Base-by-base conservation (phyloP, 2,329 filamentous ascomycete species). In the Knufia petricola region DNA sequence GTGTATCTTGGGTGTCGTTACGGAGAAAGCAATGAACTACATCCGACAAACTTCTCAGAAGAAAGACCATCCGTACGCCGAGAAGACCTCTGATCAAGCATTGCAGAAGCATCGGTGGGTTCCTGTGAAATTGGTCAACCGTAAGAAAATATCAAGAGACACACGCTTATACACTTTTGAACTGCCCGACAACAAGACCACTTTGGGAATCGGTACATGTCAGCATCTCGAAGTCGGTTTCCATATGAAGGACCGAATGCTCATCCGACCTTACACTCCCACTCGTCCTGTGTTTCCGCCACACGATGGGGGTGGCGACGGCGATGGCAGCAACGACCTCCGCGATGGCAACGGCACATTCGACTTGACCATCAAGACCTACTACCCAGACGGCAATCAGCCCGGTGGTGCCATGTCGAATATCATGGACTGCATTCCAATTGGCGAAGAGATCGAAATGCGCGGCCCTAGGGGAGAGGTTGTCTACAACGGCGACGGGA, bases 381-480 rank as follows among this genome's bases (percentile, higher is more conserved):
- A 77, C 56, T 73, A 71, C 48, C 72, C 74, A 0, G 66, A 62
- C 31, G 52, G 62, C 0, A 60, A 62, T 1, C 70, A 75, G 52
- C 73, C 74, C 1, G 74, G 74, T 13, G 73, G 74, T n/a, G 72
- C 74, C 8, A 67, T 78, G 61, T 70, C 65, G 36, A 76, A 75
- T 49, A 70, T 77, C 43, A 67, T 77, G 2, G 71, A 76, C 58
- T 71, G 65, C 54, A 66, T 77, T 47, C 66, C 66, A 0, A 54
- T 71, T 1, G 69, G 71, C 17, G 69, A 74, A 54, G 66, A 72
- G 49, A 61, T 76, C 26, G 74, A 78, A 53, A 66, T 77, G 26
- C 69, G 69, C 12, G 74, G 74, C 0, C 74, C 74, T 0, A 69
- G 68, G 0, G 74, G 75, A 13, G 69, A 75, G 30, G 75, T 77